These are phyloP conservation scores for Debaryomycetaceae sp. DNA, from an alignment of 1,139 yeast species.

Conservation along the genomic window DNA sequence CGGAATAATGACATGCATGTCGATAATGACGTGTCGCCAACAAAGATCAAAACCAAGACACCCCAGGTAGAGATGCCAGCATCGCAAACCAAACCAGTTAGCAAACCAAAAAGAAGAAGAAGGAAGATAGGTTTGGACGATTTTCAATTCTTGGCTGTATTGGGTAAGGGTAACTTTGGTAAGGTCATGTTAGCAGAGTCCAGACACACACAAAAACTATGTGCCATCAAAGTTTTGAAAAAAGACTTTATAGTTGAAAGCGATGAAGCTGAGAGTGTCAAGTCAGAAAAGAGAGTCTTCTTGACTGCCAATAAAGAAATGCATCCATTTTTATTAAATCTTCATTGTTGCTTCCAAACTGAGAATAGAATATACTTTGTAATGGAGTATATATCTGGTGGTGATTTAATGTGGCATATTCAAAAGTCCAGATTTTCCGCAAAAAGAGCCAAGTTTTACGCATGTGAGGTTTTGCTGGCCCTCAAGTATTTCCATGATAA, in stretches of 20 bases:
- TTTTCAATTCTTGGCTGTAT: constrained; percentile 86
- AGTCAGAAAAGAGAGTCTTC: constrained; percentile 90
- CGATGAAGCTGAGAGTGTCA: constrained; percentile 93
- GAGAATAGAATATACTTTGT: constrained; percentile 96
- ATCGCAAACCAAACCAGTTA: constrained; percentile 9
- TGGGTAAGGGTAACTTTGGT: constrained; percentile 98
- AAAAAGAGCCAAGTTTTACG: constrained; percentile 91
- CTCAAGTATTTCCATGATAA: constrained; percentile 91
- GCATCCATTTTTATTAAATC: constrained; percentile 88
- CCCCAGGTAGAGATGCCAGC: not conserved
- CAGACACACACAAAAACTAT: constrained; percentile 68
- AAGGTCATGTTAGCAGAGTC: constrained; percentile 96
- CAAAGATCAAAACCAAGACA: constrained; percentile 3
- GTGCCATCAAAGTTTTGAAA: constrained; percentile 94
- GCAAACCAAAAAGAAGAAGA: constrained; percentile 34
- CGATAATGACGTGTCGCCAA: constrained; percentile 4
- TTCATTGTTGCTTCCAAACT: constrained; percentile 96
- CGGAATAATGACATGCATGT: constrained; percentile 1
- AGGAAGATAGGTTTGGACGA: constrained; percentile 92
- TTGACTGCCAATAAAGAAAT: constrained; percentile 83
- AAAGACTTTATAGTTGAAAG: constrained; percentile 92
- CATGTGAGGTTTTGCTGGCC: constrained; percentile 91
- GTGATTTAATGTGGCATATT: constrained; percentile 99
- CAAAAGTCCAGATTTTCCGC: constrained; percentile 88
- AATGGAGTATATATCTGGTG: constrained; percentile 97